Evolutionary conservation across 345 rosid species (phyloP).

Genomic region (Rhizophora apiculata): DNA sequence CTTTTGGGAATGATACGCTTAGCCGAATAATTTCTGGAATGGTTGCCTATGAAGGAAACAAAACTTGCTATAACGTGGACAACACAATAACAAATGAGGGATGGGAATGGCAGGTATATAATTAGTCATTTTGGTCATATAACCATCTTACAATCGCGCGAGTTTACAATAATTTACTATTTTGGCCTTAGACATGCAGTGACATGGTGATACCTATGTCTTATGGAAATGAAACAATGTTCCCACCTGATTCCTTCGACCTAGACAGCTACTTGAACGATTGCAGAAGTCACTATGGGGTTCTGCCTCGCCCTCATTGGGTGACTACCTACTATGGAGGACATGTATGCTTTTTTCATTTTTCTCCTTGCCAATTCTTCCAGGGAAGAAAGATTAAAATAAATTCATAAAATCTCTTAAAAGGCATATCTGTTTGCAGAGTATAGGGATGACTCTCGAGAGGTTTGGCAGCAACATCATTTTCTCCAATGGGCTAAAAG

Average conservation of each 20-base stretch:
- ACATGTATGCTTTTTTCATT: conserved; percentile 25
- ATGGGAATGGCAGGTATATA: conserved; percentile 52
- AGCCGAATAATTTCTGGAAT: conserved; percentile 31
- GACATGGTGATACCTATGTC: conserved; percentile 55
- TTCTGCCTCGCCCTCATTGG: conserved; percentile 54
- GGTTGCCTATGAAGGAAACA: conserved; percentile 12
- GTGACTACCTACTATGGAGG: conserved; percentile 52
- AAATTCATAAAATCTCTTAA: no score
- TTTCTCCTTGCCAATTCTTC: neutral
- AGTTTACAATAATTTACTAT: neutral
- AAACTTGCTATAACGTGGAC: conserved; percentile 15
- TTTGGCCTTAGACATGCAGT: conserved; percentile 33
- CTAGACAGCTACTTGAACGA: neutral
- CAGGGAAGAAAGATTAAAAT: neutral
- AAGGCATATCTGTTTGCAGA: conserved; percentile 22
- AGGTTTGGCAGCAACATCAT: conserved; percentile 47
- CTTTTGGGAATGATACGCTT: conserved; percentile 6
- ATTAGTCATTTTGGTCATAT: no score
- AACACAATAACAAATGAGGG: conserved; percentile 13
- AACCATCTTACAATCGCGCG: no score
- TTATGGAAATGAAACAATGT: conserved; percentile 35
- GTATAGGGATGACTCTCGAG: conserved; percentile 31
- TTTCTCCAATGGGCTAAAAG: conserved; percentile 43
- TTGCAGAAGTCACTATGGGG: conserved; percentile 22
- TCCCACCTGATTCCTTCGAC: conserved; percentile 27